phyloP scores from a whole-genome alignment of 2,329 filamentous ascomycete species.

The Phialophora verrucosa region DNA sequence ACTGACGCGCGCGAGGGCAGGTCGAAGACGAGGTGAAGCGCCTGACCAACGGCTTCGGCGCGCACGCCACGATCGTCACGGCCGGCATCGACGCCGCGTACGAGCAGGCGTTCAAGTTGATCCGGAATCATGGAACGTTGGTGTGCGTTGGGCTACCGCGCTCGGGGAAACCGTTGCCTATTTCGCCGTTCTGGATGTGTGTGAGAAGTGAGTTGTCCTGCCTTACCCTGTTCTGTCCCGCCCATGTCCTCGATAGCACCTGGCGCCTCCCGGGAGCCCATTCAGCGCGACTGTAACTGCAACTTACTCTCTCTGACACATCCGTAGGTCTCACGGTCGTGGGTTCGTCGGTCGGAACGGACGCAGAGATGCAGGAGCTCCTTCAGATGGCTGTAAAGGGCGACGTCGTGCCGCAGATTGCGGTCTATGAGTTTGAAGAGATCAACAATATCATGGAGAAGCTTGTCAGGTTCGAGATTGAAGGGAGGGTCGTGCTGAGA shows the following conservation, averaged over 20 bases:
- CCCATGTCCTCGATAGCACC: slow-evolving; percentile 18
- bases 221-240: neutral
- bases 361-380: slow-evolving; percentile 54
- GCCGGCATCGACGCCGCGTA: slow-evolving; percentile 55
- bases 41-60: slow-evolving; percentile 50
- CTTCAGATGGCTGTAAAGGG: slow-evolving; percentile 51
- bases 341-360: slow-evolving; percentile 54
- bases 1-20: slow-evolving; percentile 1
- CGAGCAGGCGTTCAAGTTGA: slow-evolving; percentile 50
- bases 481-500: slow-evolving; percentile 52
- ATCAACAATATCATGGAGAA: slow-evolving; percentile 48
- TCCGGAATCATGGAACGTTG: slow-evolving; percentile 54
- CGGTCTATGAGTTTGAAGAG: slow-evolving; percentile 53
- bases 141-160: slow-evolving; percentile 57
- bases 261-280: neutral
- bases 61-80: slow-evolving; percentile 55
- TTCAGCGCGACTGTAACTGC: neutral
- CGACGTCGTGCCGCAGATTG: slow-evolving; percentile 48
- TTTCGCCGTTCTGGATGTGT: slow-evolving; percentile 56
- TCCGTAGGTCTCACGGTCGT: slow-evolving; percentile 49
- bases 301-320: neutral
- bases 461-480: slow-evolving; percentile 49
- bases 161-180: slow-evolving; percentile 51
- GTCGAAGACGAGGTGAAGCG: slow-evolving; percentile 47
- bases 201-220: slow-evolving; percentile 46